Conservation (phyloP, 495 filamentous ascomycete genomes). For the Penicillium bialowiezense region DNA sequence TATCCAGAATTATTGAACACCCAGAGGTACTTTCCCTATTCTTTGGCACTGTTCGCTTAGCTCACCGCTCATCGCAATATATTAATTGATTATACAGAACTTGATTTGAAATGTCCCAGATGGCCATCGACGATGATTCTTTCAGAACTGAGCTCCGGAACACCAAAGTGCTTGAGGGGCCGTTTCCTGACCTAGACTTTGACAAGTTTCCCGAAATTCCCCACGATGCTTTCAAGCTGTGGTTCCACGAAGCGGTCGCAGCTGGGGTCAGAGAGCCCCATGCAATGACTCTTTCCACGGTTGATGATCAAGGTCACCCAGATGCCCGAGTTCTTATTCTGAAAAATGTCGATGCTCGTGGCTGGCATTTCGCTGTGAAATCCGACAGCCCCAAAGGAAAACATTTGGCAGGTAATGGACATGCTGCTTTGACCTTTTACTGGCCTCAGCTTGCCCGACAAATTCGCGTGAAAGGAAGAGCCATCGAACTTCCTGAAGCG, state of each 20-base stretch:
- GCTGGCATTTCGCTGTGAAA: constrained; percentile 20
- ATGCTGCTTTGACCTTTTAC: constrained; percentile 16
- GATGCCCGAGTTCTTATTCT: constrained; percentile 20
- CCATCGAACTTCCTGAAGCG: constrained; percentile 2
- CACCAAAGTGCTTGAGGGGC: constrained; percentile 15
- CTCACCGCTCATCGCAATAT: no score
- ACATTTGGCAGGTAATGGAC: constrained; percentile 3
- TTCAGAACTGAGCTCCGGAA: constrained; percentile 12
- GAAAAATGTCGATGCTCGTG: constrained; percentile 15
- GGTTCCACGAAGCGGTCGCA: constrained; percentile 12
- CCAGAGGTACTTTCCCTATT: no score
- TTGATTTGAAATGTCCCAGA: no score
- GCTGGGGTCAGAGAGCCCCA: constrained; percentile 12
- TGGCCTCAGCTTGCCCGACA: constrained; percentile 17
- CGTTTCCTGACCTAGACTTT: constrained; percentile 6
- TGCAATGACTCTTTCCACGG: constrained; percentile 19
- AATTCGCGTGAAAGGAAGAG: constrained; percentile 8
- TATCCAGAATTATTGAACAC: no score
- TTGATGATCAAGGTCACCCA: constrained; percentile 14
- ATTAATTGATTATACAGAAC: no score
- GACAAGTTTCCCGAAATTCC: constrained; percentile 10
- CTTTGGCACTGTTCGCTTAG: no score
- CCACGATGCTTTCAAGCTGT: constrained; percentile 13
- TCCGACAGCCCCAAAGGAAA: constrained; percentile 13
- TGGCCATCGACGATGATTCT: not conserved